Conservation (phyloP, 2,329 filamentous ascomycete genomes). For the Hyphodiscus sp. region DNA sequence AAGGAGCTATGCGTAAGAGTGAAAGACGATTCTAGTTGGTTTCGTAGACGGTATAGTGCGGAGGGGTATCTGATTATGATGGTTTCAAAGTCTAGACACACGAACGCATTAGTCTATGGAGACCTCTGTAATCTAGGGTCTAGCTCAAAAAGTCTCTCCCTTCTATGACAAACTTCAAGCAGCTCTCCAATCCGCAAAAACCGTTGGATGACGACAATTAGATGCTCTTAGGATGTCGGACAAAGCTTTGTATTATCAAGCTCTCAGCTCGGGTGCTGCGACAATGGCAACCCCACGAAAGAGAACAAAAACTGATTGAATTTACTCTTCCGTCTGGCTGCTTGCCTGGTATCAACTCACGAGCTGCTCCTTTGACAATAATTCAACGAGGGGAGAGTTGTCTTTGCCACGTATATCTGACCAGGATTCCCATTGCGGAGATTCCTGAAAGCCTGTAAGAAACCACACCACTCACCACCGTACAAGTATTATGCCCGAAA, state of each 20-base stretch:
- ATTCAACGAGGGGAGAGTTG: not conserved
- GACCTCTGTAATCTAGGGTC: not conserved
- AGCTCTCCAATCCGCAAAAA: not conserved
- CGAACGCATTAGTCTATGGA: not conserved
- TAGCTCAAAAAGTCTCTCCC: not conserved
- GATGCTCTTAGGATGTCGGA: not conserved
- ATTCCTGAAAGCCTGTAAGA: not conserved
- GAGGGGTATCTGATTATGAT: not conserved
- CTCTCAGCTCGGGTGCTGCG: not conserved
- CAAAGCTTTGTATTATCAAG: not conserved
- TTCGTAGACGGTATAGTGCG: not conserved
- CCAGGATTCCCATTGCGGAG: not conserved
- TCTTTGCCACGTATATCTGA: not conserved
- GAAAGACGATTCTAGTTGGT: not conserved
- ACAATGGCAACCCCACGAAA: not conserved
- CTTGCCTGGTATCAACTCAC: not conserved
- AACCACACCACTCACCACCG: conserved; percentile 12
- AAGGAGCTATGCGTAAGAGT: not conserved
- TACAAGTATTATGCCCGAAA: conserved; percentile 13
- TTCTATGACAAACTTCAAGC: not conserved
- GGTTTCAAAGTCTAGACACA: not conserved
- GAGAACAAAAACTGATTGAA: not conserved
- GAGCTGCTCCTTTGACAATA: not conserved
- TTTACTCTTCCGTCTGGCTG: not conserved
- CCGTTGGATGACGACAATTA: not conserved